These are phyloP conservation scores for Cystofilobasidium ferigula DNA, from an alignment of 768 basidiomycete species.

Conservation along the genomic window DNA sequence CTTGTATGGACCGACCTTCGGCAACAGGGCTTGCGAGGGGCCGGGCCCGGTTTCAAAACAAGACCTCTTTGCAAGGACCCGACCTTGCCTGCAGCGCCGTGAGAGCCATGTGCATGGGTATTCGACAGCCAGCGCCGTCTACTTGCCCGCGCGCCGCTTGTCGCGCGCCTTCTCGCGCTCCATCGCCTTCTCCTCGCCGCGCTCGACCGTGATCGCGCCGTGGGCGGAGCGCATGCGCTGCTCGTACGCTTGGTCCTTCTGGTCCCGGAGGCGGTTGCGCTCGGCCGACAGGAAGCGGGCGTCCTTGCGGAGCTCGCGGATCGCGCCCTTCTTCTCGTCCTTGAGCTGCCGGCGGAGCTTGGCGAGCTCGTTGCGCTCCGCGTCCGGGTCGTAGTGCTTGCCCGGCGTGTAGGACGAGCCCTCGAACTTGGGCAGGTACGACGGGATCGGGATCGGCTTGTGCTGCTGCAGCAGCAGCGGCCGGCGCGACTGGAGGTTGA, in stretches of 20 bases:
- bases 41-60: too few species aligned
- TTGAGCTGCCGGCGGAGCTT: conserved; percentile 83
- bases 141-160: conserved; percentile 61
- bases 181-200: conserved; percentile 89
- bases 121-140: too few species aligned
- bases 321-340: conserved; percentile 92
- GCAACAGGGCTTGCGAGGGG: too few species aligned
- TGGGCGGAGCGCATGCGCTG: conserved; percentile 39
- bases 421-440: conserved; percentile 91
- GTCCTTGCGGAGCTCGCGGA: conserved; percentile 91
- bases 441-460: conserved; percentile 89
- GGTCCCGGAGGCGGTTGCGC: conserved; percentile 67
- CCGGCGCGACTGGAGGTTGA: conserved; percentile 57
- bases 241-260: conserved; percentile 72
- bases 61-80: too few species aligned
- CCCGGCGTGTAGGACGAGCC: conserved; percentile 53
- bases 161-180: conserved; percentile 69
- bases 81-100: too few species aligned
- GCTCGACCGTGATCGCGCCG: conserved; percentile 56
- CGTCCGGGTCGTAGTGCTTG: conserved; percentile 78
- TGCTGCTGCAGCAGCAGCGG: conserved; percentile 81
- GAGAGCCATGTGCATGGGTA: too few species aligned
- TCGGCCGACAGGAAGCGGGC: conserved; percentile 82
- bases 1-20: too few species aligned
- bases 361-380: conserved; percentile 70